Conservation (phyloP, 108 stramenopile genomes). For the Discostella pseudostelligera region DNA sequence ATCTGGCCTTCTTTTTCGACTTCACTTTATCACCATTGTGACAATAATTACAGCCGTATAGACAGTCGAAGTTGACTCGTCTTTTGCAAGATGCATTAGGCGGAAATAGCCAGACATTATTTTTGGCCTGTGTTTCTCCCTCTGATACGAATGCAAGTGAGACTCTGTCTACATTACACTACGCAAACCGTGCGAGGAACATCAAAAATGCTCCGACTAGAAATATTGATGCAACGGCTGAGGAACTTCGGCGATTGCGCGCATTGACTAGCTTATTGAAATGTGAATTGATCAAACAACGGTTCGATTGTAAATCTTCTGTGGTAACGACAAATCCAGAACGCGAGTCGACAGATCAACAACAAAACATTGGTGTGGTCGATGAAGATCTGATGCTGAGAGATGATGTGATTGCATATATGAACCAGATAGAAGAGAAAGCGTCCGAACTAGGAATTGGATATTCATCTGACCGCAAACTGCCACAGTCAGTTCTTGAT, state of each 20-base stretch:
- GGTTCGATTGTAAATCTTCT: slow-evolving; percentile 29
- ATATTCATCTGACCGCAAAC: not conserved
- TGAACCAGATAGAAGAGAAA: slow-evolving; percentile 46
- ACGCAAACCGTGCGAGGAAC: slow-evolving; percentile 95
- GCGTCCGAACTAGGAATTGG: slow-evolving; percentile 34
- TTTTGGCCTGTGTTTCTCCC: slow-evolving; percentile 94
- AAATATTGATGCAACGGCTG: slow-evolving; percentile 74
- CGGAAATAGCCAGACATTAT: slow-evolving; percentile 93
- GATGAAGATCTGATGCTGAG: slow-evolving; percentile 52
- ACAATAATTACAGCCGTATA: slow-evolving; percentile 50
- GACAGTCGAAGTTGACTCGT: slow-evolving; percentile 95
- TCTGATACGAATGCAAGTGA: slow-evolving; percentile 91
- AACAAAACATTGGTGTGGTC: slow-evolving; percentile 42
- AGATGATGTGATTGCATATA: slow-evolving; percentile 60
- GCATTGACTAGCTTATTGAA: slow-evolving; percentile 59
- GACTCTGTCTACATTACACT: slow-evolving; percentile 92
- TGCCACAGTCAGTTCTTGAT: slow-evolving; percentile 8
- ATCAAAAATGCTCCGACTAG: slow-evolving; percentile 87
- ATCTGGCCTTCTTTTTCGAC: not conserved
- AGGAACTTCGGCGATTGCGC: slow-evolving; percentile 80
- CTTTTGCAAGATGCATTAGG: slow-evolving; percentile 94
- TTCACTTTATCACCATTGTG: no score
- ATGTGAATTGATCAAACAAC: slow-evolving; percentile 56
- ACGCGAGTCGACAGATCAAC: slow-evolving; percentile 8
- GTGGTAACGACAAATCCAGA: slow-evolving; percentile 21